Evolutionary conservation across 1,284 basidiomycete species (phyloP).

Genomic region (Naganishia cerealis): DNA sequence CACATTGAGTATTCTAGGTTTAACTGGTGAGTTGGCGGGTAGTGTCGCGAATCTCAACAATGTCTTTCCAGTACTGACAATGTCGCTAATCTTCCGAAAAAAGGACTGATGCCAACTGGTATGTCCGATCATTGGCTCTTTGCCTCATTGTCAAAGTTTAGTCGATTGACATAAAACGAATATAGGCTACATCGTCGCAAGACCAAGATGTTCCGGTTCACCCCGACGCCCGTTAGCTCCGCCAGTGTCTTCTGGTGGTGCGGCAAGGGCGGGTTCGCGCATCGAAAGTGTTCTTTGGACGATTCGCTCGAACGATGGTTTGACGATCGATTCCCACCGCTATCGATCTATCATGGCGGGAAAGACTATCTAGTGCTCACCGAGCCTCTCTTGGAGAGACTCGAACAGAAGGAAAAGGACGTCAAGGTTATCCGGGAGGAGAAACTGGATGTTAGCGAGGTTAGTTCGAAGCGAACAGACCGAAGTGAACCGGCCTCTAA

Average conservation of each 20-base stretch:
- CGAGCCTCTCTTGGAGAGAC: constrained; percentile 58
- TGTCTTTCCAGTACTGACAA: background rate
- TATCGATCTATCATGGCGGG: constrained; percentile 61
- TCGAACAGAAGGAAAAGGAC: constrained; percentile 56
- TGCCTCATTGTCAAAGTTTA: background rate
- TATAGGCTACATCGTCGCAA: constrained; percentile 58
- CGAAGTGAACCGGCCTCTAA: background rate
- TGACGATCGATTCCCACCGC: constrained; percentile 61
- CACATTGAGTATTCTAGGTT: background rate
- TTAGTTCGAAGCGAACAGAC: constrained; percentile 35
- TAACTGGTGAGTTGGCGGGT: constrained; percentile 19
- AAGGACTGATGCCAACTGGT: constrained; percentile 67
- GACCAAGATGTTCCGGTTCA: constrained; percentile 66
- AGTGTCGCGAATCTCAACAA: background rate
- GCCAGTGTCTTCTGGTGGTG: constrained; percentile 63
- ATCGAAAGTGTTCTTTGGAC: constrained; percentile 62
- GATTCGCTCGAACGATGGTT: constrained; percentile 59
- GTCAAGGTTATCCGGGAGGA: constrained; percentile 60
- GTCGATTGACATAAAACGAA: background rate
- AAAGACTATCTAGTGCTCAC: constrained; percentile 58
- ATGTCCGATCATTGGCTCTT: constrained; percentile 5
- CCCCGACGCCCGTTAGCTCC: constrained; percentile 62
- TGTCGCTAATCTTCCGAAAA: constrained; percentile 15
- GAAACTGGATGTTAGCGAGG: constrained; percentile 58
- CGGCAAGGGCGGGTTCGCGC: constrained; percentile 62